These are phyloP conservation scores for Artemisia tridentata DNA, from an alignment of 129 eudicot genomes.

Conservation along the genomic window DNA sequence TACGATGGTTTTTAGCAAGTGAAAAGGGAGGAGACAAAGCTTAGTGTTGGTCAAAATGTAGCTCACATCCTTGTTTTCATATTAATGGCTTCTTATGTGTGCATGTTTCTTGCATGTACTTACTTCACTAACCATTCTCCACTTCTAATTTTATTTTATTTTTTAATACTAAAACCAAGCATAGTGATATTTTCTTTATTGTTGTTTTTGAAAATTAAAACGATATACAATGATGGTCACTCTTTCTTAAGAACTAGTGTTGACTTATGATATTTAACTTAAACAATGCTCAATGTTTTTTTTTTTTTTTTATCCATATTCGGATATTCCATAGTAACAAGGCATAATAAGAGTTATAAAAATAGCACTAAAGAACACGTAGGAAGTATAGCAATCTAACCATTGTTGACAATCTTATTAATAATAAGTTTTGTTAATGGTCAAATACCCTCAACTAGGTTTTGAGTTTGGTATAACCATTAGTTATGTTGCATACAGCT, in stretches of 20 bases:
- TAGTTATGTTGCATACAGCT: neutral
- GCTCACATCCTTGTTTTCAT: conserved; percentile 39
- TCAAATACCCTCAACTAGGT: neutral
- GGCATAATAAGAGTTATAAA: no score
- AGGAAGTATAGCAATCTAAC: no score
- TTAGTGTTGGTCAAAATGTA: conserved; percentile 41
- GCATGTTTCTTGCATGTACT: conserved; percentile 36
- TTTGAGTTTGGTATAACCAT: neutral
- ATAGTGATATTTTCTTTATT: neutral
- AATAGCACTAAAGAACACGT: no score
- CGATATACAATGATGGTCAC: no score
- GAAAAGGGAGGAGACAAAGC: conserved; percentile 30
- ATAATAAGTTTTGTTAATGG: neutral
- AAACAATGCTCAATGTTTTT: no score
- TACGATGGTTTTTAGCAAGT: conserved; percentile 33
- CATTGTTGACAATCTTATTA: no score
- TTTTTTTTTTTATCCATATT: no score
- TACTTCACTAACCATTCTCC: conserved; percentile 5
- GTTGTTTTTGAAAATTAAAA: neutral
- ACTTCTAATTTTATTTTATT: neutral
- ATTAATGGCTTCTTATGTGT: conserved; percentile 35
- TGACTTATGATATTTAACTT: no score
- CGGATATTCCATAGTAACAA: no score
- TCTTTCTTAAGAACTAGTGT: no score
- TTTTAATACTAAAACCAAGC: neutral